Evolutionary conservation across 495 filamentous ascomycete genomes (phyloP).

Genomic region (Daldinia childiae): DNA sequence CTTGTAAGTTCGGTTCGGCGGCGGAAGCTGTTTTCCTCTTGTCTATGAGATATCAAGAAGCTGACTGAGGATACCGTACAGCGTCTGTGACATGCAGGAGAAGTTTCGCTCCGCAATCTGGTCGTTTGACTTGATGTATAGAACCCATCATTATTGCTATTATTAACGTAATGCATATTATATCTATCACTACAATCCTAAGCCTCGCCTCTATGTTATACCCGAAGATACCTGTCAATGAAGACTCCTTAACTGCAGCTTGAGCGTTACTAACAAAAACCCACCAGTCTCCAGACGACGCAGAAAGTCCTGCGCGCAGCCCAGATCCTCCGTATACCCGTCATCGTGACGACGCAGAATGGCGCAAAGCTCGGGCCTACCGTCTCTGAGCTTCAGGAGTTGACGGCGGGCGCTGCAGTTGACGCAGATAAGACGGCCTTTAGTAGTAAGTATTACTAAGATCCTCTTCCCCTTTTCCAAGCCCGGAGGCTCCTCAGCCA

Average conservation of each 20-base stretch:
- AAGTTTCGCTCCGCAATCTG: conserved; percentile 85
- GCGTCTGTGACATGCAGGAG: conserved; percentile 96
- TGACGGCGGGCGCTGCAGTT: conserved; percentile 51
- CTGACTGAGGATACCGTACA: conserved; percentile 46
- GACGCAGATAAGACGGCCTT: conserved; percentile 86
- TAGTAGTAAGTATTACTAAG: conserved; percentile 58
- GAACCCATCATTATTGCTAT: too few relatives aligned
- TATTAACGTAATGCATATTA: too few relatives aligned
- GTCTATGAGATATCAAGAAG: neutral
- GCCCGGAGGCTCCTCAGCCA: neutral
- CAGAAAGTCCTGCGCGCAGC: conserved; percentile 64
- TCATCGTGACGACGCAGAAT: conserved; percentile 87
- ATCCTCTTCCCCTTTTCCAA: neutral
- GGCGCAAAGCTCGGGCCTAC: conserved; percentile 77
- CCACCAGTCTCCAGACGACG: conserved; percentile 59
- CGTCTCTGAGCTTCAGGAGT: conserved; percentile 69
- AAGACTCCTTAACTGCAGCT: neutral
- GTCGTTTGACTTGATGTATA: conserved; percentile 81
- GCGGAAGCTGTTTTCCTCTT: neutral
- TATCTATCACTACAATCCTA: too few relatives aligned
- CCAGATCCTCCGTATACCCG: conserved; percentile 74
- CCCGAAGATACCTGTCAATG: neutral
- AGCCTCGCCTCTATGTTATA: neutral
- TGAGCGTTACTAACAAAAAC: neutral
- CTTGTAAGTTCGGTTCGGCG: conserved; percentile 63